Evolutionary conservation across 257 asterid genomes (phyloP).

Genomic region (Solanum verrucosum): DNA sequence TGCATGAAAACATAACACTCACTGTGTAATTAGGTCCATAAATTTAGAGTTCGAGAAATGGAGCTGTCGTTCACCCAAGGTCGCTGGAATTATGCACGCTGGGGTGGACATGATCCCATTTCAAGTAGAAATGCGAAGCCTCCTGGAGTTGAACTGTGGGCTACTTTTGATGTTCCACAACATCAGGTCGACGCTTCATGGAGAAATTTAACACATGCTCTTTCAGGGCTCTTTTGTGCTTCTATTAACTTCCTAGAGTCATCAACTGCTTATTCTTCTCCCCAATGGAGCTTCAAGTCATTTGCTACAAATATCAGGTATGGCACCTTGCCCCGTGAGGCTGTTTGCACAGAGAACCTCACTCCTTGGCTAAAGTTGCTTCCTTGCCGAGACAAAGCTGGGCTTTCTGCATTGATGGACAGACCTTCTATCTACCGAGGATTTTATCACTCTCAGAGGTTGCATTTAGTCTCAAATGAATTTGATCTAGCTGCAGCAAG

Average conservation of each 20-base stretch:
- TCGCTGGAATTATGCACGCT: slow-evolving; percentile 87
- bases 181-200: slow-evolving; percentile 73
- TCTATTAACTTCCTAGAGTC: slow-evolving; percentile 94
- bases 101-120: slow-evolving; percentile 95
- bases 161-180: slow-evolving; percentile 81
- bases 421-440: slow-evolving; percentile 83
- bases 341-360: slow-evolving; percentile 98
- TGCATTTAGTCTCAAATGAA: slow-evolving; percentile 68
- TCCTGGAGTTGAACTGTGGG: slow-evolving; percentile 99
- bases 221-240: slow-evolving; percentile 97
- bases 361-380: slow-evolving; percentile 99
- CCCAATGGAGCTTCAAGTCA: slow-evolving; percentile 65
- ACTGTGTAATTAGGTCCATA: slow-evolving; percentile 61
- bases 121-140: slow-evolving; percentile 85
- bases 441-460: slow-evolving; percentile 80
- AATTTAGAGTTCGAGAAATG: slow-evolving; percentile 78
- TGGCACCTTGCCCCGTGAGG: slow-evolving; percentile 97
- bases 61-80: slow-evolving; percentile 97
- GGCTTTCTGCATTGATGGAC: slow-evolving; percentile 84
- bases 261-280: slow-evolving; percentile 71
- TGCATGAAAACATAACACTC: background rate
- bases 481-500: slow-evolving; percentile 28
- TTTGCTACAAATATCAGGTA: slow-evolving; percentile 57
- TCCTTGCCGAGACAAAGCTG: slow-evolving; percentile 96
- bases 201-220: slow-evolving; percentile 93